Base-by-base conservation (phyloP, 2,329 filamentous ascomycete species). In the Fusarium torreyae region DNA sequence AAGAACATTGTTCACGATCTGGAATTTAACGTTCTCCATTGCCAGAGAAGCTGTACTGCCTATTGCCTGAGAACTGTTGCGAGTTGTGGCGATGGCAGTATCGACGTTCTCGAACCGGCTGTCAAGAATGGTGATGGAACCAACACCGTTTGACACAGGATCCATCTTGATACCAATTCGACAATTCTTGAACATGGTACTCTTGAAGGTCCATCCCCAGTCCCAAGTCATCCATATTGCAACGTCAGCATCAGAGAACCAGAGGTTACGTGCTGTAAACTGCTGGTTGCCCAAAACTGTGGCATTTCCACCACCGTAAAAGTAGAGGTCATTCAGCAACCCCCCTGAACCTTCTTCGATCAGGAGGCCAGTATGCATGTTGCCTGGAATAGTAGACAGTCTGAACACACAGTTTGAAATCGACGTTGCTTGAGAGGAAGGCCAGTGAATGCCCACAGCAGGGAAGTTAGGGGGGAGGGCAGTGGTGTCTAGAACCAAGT, bases 141-240 rank as follows among this genome's bases (percentile, higher is more conserved):
- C 92, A 26, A 94, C 91, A 14, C 86, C 87, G 15, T 67, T 51
- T 4, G 73, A 69, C 71, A 89, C 81, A 52, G 81, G 80, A 51
- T 83, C 85, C 84, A 94, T 90, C 75, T 92, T 89, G 59, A 93
- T 82, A 14, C 90, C 92, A 33, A 92, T 82, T 11, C 81, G 81
- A 74, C 89, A 92, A 74, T 91, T 84, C 74, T 88, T 85, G 77
- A 93, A 87, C 26, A 79, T 82, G 20, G 92, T 76, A 22, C 86
- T 88, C 78, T 92, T 91, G 82, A 92, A 92, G 7, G 88, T 90
- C 89, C 90, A 94, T 2, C 88, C 87, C 92, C 91, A 94, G 77
- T 91, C 88, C 91, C 91, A 94, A 66, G 91, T 86, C 82, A 92
- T 89, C 76, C 86, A 87, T 60, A 93, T 88, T 46, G 89, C 92